Conservation (phyloP, 208 protist genomes). For the Leishmania turanica region DNA sequence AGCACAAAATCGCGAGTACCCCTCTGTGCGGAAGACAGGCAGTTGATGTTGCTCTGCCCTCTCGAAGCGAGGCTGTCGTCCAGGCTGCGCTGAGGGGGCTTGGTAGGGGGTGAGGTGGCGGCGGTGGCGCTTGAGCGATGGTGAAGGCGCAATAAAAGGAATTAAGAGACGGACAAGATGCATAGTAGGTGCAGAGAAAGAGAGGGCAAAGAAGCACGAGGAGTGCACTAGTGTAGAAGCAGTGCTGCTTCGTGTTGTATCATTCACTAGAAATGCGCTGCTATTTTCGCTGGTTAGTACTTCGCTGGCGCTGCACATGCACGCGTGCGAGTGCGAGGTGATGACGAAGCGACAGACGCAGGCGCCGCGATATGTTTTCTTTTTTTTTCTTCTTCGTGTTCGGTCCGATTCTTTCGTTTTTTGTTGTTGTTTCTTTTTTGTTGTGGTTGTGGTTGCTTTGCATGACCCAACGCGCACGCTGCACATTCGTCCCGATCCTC, state of each 20-base stretch:
- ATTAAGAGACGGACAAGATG: not conserved
- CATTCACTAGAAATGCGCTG: not conserved
- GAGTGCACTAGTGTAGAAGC: not conserved
- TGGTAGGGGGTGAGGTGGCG: not conserved
- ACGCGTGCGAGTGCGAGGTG: not conserved
- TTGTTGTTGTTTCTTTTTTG: not conserved
- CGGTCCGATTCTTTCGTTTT: not conserved
- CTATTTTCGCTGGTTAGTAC: not conserved
- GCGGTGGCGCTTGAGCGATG: too few relatives aligned
- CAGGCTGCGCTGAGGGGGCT: not conserved
- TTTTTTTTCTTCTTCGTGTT: not conserved
- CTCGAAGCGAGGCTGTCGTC: not conserved
- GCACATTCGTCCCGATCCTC: not conserved
- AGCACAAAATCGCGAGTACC: not conserved
- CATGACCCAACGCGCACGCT: not conserved
- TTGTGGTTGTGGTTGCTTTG: not conserved
- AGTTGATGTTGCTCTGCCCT: not conserved
- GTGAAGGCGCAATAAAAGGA: not conserved
- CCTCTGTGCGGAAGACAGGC: not conserved
- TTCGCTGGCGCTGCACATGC: not conserved
- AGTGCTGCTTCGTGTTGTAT: not conserved
- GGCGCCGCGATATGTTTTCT: not conserved
- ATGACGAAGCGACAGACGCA: not conserved
- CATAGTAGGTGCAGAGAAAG: conserved; percentile 2
- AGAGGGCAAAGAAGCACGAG: not conserved